Conservation (phyloP, 164 flowering plant genomes). For the Litsea cubeba region DNA sequence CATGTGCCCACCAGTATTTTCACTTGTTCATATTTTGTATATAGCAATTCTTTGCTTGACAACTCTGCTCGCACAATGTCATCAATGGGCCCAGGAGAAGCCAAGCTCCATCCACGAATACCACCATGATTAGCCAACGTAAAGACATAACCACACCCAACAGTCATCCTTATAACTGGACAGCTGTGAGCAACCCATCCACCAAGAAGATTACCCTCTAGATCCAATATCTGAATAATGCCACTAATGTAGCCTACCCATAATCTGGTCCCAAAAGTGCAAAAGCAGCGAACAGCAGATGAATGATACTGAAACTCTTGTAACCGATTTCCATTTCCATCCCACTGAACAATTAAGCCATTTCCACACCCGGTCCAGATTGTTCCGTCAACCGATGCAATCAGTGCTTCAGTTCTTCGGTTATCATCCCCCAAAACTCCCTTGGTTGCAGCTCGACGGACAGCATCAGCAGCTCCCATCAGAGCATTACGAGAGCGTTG, state of each 20-base stretch:
- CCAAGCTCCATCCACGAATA: conserved; percentile 80
- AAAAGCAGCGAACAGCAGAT: conserved; percentile 65
- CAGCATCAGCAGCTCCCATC: conserved; percentile 99
- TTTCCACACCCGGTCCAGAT: conserved; percentile 86
- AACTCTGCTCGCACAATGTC: conserved; percentile 59
- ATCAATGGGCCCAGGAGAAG: conserved; percentile 86
- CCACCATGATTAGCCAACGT: conserved; percentile 96
- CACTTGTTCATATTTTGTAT: conserved; percentile 47
- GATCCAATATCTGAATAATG: conserved; percentile 65
- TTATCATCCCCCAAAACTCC: conserved; percentile 67
- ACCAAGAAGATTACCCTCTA: conserved; percentile 73
- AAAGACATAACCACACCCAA: conserved; percentile 61
- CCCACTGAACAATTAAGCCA: conserved; percentile 92
- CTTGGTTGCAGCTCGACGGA: conserved; percentile 82
- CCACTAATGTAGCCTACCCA: conserved; percentile 93
- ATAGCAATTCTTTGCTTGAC: conserved; percentile 46
- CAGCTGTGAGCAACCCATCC: conserved; percentile 87
- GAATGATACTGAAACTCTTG: conserved; percentile 61
- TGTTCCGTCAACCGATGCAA: conserved; percentile 64
- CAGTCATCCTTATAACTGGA: conserved; percentile 70
- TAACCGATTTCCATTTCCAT: conserved; percentile 77
- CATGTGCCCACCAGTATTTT: conserved; percentile 81
- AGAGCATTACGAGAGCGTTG: conserved; percentile 95
- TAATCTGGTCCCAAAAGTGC: conserved; percentile 61
- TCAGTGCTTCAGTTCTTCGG: conserved; percentile 73